Evolutionary conservation across 208 protist species (phyloP).

Genomic region (Trypanosoma avium): DNA sequence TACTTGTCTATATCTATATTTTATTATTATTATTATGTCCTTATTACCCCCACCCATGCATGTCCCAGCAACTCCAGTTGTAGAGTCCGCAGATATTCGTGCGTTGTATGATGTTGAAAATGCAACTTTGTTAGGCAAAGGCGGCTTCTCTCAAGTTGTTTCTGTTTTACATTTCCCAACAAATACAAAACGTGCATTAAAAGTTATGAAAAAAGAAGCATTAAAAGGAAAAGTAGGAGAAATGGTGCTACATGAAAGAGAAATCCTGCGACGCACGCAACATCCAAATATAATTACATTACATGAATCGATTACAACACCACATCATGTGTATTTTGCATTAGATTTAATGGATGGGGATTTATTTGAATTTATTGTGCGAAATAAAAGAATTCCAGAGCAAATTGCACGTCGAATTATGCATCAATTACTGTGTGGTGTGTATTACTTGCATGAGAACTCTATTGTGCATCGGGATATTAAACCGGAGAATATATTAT

Average conservation of each 20-base stretch:
- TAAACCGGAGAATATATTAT: slow-evolving; percentile 90
- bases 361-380: slow-evolving; percentile 86
- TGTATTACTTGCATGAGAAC: slow-evolving; percentile 80
- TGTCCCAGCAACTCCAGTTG: slow-evolving; percentile 69
- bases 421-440: slow-evolving; percentile 59
- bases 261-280: slow-evolving; percentile 76
- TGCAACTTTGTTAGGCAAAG: slow-evolving; percentile 60
- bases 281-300: slow-evolving; percentile 85
- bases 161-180: slow-evolving; percentile 57
- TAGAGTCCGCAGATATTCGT: slow-evolving; percentile 62
- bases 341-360: slow-evolving; percentile 86
- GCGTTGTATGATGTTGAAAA: slow-evolving; percentile 67
- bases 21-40: not conserved
- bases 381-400: slow-evolving; percentile 70
- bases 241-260: slow-evolving; percentile 85
- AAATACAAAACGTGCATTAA: slow-evolving; percentile 69
- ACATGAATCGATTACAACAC: slow-evolving; percentile 70
- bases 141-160: slow-evolving; percentile 82
- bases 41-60: slow-evolving; percentile 30
- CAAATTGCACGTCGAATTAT: slow-evolving; percentile 64
- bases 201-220: slow-evolving; percentile 63
- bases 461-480: slow-evolving; percentile 88
- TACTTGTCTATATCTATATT: slow-evolving; percentile 4
- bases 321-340: slow-evolving; percentile 75
- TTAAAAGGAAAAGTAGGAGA: slow-evolving; percentile 76